Evolutionary conservation across 2,329 filamentous ascomycete genomes (phyloP).

Genomic region (Hymenoscyphus fraxineus): DNA sequence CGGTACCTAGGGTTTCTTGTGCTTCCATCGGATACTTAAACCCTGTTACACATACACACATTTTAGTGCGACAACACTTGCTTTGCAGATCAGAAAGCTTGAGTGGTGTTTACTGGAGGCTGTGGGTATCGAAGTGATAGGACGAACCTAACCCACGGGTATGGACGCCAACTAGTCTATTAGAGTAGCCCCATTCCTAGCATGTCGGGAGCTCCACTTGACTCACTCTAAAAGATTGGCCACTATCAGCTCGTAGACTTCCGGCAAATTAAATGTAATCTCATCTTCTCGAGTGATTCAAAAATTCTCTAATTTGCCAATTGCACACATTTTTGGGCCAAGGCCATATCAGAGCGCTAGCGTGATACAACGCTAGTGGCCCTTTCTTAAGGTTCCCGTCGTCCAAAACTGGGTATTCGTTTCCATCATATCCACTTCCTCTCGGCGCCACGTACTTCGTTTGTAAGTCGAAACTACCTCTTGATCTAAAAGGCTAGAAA

Average conservation of each 20-base stretch:
- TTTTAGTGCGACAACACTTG: background rate
- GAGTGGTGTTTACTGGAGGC: background rate
- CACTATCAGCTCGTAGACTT: no score
- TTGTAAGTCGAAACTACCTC: background rate
- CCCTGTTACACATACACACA: background rate
- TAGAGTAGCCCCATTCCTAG: background rate
- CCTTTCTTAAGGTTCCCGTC: no score
- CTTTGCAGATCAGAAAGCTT: background rate
- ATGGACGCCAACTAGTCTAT: background rate
- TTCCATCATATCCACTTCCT: constrained; percentile 2
- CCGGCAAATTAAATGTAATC: no score
- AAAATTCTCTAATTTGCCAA: no score
- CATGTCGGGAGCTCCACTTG: background rate
- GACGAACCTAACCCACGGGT: background rate
- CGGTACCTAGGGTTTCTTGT: background rate
- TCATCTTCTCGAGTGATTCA: no score
- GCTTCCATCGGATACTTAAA: background rate
- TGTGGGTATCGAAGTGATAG: no score
- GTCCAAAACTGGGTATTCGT: background rate
- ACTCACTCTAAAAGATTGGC: background rate
- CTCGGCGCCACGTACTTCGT: constrained; percentile 3
- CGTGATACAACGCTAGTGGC: no score
- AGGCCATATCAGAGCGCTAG: no score
- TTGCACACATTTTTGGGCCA: no score
- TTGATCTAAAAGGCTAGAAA: background rate